Percentiles rank a stretch among this genome's conserved stretches.
phyloP scores from a whole-genome alignment of 2,329 filamentous ascomycete genomes.

The Fusarium sp. region DNA sequence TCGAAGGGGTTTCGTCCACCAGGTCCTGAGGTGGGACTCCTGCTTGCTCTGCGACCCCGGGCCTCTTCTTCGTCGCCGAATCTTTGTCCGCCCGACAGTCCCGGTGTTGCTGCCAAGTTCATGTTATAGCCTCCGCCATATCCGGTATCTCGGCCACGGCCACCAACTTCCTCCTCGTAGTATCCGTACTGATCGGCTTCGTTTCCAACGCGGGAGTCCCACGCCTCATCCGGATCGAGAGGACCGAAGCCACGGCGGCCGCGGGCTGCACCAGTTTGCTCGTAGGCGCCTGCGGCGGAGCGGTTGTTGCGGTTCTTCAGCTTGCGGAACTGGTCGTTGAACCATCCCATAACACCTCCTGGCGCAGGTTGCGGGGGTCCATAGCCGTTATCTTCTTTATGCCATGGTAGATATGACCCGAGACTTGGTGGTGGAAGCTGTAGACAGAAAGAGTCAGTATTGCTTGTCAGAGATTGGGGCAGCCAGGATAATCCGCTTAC shows the following conservation, averaged over 20 bases:
- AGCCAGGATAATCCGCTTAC: conserved; percentile 54
- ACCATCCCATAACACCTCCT: conserved; percentile 76
- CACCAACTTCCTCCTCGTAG: conserved; percentile 70
- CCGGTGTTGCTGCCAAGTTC: conserved; percentile 57
- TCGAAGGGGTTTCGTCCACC: conserved; percentile 73
- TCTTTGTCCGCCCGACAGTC: conserved; percentile 38
- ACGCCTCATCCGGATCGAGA: conserved; percentile 85
- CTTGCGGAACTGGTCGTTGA: conserved; percentile 72
- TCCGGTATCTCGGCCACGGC: conserved; percentile 48
- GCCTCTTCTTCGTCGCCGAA: conserved; percentile 47
- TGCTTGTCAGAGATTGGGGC: not conserved
- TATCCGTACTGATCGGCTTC: conserved; percentile 77
- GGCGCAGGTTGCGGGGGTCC: conserved; percentile 65
- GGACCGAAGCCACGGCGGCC: conserved; percentile 70
- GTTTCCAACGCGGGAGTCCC: conserved; percentile 82
- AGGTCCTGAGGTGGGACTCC: conserved; percentile 52
- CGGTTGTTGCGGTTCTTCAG: conserved; percentile 74
- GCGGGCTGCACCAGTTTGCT: conserved; percentile 62
- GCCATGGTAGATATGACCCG: conserved; percentile 78
- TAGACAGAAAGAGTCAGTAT: conserved; percentile 20
- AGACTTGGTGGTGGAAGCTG: conserved; percentile 77
- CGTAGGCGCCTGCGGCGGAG: conserved; percentile 77
- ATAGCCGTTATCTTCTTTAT: conserved; percentile 59
- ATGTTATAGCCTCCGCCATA: conserved; percentile 59
- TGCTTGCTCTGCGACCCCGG: conserved; percentile 58